phyloP scores from a whole-genome alignment of 345 rosid genomes.

The Erucastrum elatum region DNA sequence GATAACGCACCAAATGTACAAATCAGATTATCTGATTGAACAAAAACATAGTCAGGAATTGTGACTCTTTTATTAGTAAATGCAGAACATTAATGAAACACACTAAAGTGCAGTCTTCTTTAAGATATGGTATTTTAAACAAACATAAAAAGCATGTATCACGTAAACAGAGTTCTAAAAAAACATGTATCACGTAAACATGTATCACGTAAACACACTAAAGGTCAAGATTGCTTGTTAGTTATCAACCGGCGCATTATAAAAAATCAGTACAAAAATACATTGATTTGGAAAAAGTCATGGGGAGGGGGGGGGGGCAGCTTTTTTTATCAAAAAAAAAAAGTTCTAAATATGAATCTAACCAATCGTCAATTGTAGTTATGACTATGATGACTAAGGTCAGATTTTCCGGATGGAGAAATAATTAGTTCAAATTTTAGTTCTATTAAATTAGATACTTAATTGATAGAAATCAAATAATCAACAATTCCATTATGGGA shows the following conservation, averaged over 20 bases:
- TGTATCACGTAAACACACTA: too few relatives aligned
- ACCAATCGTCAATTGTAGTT: background rate
- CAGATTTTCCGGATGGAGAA: background rate
- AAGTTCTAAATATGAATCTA: background rate
- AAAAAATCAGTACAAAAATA: too few relatives aligned
- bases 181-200: background rate
- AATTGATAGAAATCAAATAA: background rate
- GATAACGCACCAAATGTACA: slow-evolving; percentile 2
- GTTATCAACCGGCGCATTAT: too few relatives aligned
- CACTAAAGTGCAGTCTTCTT: too few relatives aligned
- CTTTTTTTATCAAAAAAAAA: too few relatives aligned
- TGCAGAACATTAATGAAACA: background rate
- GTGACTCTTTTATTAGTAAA: background rate
- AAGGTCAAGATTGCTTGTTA: too few relatives aligned
- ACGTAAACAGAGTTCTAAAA: background rate
- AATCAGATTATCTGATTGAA: background rate
- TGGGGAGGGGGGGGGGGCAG: too few relatives aligned
- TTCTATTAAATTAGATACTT: background rate
- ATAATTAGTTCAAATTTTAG: background rate
- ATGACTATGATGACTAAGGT: background rate
- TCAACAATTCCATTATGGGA: background rate
- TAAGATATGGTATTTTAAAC: too few relatives aligned
- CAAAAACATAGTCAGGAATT: background rate
- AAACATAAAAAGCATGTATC: too few relatives aligned
- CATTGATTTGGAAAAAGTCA: too few relatives aligned